phyloP scores from a whole-genome alignment of 352 stramenopile genomes.

The Phytopythium boreale region DNA sequence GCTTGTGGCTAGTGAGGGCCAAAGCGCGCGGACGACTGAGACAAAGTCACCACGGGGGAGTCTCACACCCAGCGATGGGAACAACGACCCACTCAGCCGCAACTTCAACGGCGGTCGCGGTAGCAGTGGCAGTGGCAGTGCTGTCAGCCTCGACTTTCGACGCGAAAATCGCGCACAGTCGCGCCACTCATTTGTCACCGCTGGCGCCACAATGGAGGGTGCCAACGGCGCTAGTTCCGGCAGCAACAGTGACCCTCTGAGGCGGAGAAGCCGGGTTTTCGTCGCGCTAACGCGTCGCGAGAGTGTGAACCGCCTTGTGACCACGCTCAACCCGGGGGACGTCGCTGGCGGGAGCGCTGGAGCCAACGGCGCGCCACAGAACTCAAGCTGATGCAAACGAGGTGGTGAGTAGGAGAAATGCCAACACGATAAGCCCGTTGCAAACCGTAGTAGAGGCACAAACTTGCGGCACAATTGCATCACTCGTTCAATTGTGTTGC shows the following conservation, averaged over 20 bases:
- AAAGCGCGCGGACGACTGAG: not conserved
- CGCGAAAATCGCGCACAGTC: not conserved
- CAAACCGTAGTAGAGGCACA: not conserved
- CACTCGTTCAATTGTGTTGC: not conserved
- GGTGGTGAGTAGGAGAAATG: not conserved
- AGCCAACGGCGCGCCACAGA: not conserved
- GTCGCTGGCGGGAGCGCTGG: not conserved
- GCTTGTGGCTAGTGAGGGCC: too few species aligned
- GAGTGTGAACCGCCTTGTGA: not conserved
- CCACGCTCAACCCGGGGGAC: not conserved
- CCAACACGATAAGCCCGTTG: not conserved
- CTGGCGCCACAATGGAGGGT: not conserved
- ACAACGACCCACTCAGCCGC: not conserved
- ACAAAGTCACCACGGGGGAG: not conserved
- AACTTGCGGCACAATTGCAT: not conserved
- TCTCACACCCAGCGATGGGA: not conserved
- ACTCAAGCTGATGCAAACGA: not conserved
- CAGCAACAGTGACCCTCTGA: not conserved
- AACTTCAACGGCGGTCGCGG: not conserved
- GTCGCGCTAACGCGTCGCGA: not conserved
- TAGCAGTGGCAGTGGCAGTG: not conserved
- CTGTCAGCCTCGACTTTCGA: not conserved
- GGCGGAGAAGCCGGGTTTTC: not conserved
- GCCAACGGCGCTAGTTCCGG: not conserved
- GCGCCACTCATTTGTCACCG: not conserved